Evolutionary conservation across 106 monocot genomes (phyloP), one percentile per base, ranked within the genome.

Genomic region (Agapanthus africanus): DNA sequence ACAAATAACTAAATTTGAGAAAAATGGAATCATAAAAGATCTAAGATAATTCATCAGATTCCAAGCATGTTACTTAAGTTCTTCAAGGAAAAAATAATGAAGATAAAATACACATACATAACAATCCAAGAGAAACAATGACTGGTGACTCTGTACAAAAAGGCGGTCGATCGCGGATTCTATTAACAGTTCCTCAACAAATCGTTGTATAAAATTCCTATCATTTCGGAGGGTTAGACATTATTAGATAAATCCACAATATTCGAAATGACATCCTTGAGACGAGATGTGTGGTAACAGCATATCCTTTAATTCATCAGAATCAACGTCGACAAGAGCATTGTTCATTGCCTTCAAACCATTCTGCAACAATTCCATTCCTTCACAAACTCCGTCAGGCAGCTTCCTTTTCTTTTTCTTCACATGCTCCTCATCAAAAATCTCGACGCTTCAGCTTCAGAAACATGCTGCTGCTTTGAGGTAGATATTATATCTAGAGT

Each of bases 321-420:
- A 74, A 0, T 90, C 90, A 66, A 39, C 46, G 59, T 75, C 66
- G 39, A 67, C 64, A 72, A 93, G 61, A 25, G 80, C 87, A 78
- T 80, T 59, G 11, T 60, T 71, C 66, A 90, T 84, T 59, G 70
- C 71, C 74, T 85, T 79, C 37, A 93, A 59, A 51, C 99, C 99
- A 35, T 35, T 88, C 79, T 83, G 92, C 47, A 99, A 30, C 71
- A 87, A 71, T 42, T 73, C 75, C 70, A 99, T 67, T 57, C 99
- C 99, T 71, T 80, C 77, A 51, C 52, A 73, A 73, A 99, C 63
- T 62, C 81, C 90, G 65, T 85, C 81, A 11, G 84, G 82, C 70
- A 83, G 70, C 66, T 90, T 87, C 77, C 89, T 84, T 62, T 81
- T 87, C 79, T 81, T 97, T 26, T 71, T 77, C 67, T 49, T 72